Evolutionary conservation across 2,329 filamentous ascomycete species (phyloP).

Genomic region (Neonectria faginata): DNA sequence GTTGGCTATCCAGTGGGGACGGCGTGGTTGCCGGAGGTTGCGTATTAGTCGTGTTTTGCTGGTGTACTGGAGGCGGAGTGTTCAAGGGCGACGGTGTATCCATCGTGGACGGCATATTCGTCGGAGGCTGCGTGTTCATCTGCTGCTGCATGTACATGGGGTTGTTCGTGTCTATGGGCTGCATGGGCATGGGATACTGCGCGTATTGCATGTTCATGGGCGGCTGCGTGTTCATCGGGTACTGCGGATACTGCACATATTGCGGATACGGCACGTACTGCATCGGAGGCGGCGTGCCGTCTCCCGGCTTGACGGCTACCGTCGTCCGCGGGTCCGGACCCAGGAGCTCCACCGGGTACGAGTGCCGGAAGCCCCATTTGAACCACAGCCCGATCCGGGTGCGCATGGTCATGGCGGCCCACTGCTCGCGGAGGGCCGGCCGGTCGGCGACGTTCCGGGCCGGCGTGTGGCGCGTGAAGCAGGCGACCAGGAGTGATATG

Average conservation of each 20-base stretch:
- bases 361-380: slow-evolving; percentile 34
- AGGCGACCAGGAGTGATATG: slow-evolving; percentile 34
- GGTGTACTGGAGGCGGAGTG: slow-evolving; percentile 6
- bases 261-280: slow-evolving; percentile 1
- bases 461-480: slow-evolving; percentile 30
- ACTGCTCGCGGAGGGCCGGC: slow-evolving; percentile 28
- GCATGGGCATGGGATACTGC: slow-evolving; percentile 10
- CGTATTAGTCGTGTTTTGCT: neutral
- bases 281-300: neutral
- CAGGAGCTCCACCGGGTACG: slow-evolving; percentile 32
- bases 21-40: neutral
- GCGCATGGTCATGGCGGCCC: slow-evolving; percentile 24
- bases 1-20: neutral
- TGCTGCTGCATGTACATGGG: slow-evolving; percentile 22
- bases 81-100: neutral
- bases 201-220: neutral
- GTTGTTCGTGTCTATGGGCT: neutral
- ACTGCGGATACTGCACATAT: slow-evolving; percentile 9
- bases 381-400: slow-evolving; percentile 32
- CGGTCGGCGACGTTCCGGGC: slow-evolving; percentile 24
- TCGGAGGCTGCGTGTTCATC: slow-evolving; percentile 14
- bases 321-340: slow-evolving; percentile 27
- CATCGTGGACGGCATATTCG: slow-evolving; percentile 12
- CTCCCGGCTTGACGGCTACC: neutral
- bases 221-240: slow-evolving; percentile 4